A percentile compares a stretch with the other conserved stretches of the same genome.
phyloP scores from a whole-genome alignment of 2,329 filamentous ascomycete species.

The Pyrenochaeta sp. region DNA sequence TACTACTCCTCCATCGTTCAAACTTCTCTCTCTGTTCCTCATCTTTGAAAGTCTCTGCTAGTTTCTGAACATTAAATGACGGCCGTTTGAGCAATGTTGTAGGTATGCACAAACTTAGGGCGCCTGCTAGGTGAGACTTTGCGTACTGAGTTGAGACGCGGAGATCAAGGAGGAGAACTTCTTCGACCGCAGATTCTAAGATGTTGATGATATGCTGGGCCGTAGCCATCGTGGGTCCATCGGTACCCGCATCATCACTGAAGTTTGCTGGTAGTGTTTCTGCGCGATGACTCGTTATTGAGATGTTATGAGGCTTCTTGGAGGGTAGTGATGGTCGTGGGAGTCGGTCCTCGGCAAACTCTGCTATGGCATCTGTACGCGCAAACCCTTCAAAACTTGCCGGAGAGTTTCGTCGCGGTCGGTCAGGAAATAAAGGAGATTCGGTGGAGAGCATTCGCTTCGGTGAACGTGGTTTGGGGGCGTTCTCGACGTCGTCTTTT shows the following conservation, averaged over 20 bases:
- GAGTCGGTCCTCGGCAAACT: constrained; percentile 45
- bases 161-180: constrained; percentile 80
- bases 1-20: constrained; percentile 75
- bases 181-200: constrained; percentile 56
- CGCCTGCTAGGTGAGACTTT: constrained; percentile 76
- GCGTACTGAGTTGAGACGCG: constrained; percentile 85
- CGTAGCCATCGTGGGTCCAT: constrained; percentile 54
- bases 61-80: constrained; percentile 87
- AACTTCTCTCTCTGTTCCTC: constrained; percentile 76
- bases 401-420: constrained; percentile 57
- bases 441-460: constrained; percentile 59
- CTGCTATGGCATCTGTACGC: constrained; percentile 44
- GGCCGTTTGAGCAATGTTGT: constrained; percentile 91
- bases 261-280: constrained; percentile 55
- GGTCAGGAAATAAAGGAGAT: constrained; percentile 51
- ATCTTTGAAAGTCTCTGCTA: constrained; percentile 84
- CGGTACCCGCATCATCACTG: constrained; percentile 31
- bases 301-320: constrained; percentile 22
- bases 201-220: constrained; percentile 60
- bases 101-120: constrained; percentile 92
- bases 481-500: constrained; percentile 29
- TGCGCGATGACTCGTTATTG: constrained; percentile 47
- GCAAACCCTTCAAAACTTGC: constrained; percentile 53
- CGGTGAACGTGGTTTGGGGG: constrained; percentile 53
- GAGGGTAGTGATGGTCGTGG: constrained; percentile 44